These are phyloP conservation scores for Basidioascus undulatus DNA, from an alignment of 768 basidiomycete species.

Conservation along the genomic window DNA sequence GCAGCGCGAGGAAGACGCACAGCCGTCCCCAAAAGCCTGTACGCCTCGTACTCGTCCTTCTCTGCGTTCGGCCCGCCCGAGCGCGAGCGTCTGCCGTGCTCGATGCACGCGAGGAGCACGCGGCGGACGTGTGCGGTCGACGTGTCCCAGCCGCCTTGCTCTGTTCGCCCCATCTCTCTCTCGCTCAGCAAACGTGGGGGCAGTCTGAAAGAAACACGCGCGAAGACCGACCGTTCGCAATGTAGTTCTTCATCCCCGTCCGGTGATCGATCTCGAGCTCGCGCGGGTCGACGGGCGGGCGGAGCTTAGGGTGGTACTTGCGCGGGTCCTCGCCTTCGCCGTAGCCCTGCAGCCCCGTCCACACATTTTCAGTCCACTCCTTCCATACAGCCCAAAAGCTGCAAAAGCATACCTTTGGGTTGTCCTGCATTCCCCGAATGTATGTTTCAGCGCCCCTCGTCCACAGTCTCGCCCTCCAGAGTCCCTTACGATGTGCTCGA, in stretches of 20 bases:
- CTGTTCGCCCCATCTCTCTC: neutral
- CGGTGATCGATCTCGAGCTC: constrained; percentile 65
- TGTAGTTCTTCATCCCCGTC: constrained; percentile 88
- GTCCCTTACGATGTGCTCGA: constrained; percentile 24
- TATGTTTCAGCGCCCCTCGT: too few relatives aligned
- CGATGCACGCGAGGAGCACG: constrained; percentile 51
- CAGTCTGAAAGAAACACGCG: too few relatives aligned
- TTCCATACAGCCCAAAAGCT: neutral
- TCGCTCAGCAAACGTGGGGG: neutral
- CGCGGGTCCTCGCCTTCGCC: constrained; percentile 38
- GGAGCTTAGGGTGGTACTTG: constrained; percentile 45
- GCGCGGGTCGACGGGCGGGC: constrained; percentile 56
- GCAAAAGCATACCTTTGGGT: constrained; percentile 15
- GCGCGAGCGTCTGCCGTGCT: constrained; percentile 40
- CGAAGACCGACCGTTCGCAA: constrained; percentile 31
- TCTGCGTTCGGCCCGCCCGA: constrained; percentile 26
- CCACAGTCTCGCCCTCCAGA: too few relatives aligned
- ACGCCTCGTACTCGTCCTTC: constrained; percentile 23
- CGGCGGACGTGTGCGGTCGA: constrained; percentile 54
- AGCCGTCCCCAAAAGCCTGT: constrained; percentile 45
- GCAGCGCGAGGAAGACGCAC: constrained; percentile 6
- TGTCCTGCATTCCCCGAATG: too few relatives aligned
- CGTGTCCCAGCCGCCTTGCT: constrained; percentile 63
- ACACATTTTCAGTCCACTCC: neutral
- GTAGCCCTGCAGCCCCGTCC: constrained; percentile 7